These are phyloP conservation scores for Crithidia fasciculata DNA, from an alignment of 208 protist species.

Conservation along the genomic window DNA sequence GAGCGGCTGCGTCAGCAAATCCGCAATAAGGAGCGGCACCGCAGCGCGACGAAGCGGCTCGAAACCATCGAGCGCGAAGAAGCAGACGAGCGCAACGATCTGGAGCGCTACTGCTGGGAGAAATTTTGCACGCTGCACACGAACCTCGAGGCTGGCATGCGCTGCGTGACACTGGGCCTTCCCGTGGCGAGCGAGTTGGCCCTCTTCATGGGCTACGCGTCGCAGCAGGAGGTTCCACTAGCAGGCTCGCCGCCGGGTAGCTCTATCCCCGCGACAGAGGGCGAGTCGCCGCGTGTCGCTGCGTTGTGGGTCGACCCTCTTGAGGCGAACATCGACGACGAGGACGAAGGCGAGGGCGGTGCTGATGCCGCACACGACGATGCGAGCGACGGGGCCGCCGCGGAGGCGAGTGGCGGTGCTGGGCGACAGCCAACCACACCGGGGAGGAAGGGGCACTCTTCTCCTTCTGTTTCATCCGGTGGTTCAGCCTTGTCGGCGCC, in stretches of 20 bases:
- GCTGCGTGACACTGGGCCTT: constrained; percentile 10
- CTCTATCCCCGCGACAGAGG: neutral
- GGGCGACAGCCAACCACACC: neutral
- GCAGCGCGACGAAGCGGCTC: constrained; percentile 31
- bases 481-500: neutral
- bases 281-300: constrained; percentile 1
- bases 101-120: constrained; percentile 34
- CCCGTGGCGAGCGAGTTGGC: constrained; percentile 16
- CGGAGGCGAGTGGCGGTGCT: neutral
- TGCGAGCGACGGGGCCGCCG: neutral
- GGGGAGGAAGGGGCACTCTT: no score
- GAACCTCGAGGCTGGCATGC: constrained; percentile 20
- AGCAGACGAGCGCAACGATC: constrained; percentile 33
- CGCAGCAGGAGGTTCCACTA: neutral
- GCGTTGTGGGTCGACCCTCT: constrained; percentile 23
- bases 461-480: no score
- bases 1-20: constrained; percentile 54
- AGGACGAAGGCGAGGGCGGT: neutral
- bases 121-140: constrained; percentile 23
- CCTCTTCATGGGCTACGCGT: constrained; percentile 23
- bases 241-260: neutral
- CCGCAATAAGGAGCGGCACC: constrained; percentile 48
- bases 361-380: neutral
- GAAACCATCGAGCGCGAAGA: constrained; percentile 45
- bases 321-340: neutral